Conservation (phyloP, 2,329 filamentous ascomycete genomes). For the Paracamarosporium sp. region DNA sequence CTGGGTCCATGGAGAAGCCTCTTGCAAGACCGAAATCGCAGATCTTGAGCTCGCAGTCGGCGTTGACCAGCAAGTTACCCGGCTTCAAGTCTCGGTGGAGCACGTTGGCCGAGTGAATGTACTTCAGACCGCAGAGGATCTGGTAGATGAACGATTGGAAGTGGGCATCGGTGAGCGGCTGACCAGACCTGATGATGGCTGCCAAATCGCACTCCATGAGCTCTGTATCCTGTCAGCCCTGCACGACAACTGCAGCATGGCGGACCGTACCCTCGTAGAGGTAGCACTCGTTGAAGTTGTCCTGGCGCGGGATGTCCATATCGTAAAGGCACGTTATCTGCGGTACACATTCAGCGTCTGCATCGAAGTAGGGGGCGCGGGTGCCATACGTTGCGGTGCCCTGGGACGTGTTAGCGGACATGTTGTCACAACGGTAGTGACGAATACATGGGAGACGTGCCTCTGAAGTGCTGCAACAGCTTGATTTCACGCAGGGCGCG, state of each 20-base stretch:
- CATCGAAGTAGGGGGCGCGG: slow-evolving; percentile 16
- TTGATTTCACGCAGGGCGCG: slow-evolving; percentile 98
- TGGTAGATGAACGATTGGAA: slow-evolving; percentile 99
- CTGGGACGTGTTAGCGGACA: slow-evolving; percentile 36
- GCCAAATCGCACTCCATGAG: slow-evolving; percentile 99
- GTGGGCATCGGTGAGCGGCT: slow-evolving; percentile 96
- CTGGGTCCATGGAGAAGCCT: slow-evolving; percentile 51
- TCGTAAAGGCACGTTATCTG: slow-evolving; percentile 99
- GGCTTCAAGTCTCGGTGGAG: slow-evolving; percentile 97
- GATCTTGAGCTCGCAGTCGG: slow-evolving; percentile 99
- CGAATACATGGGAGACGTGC: slow-evolving; percentile 25
- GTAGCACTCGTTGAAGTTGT: slow-evolving; percentile 99
- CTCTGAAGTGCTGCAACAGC: slow-evolving; percentile 94
- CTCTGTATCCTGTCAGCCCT: slow-evolving; percentile 63
- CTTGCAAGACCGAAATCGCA: slow-evolving; percentile 96
- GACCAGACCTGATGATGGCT: slow-evolving; percentile 95
- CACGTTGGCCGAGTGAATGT: slow-evolving; percentile 98
- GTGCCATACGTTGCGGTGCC: slow-evolving; percentile 55
- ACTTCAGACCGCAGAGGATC: slow-evolving; percentile 97
- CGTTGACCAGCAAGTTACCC: slow-evolving; percentile 95
- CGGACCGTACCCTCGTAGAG: slow-evolving; percentile 82
- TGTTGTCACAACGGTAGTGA: neutral
- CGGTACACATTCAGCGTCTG: slow-evolving; percentile 45
- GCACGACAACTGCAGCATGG: neutral
- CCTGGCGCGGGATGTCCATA: slow-evolving; percentile 97